Percentiles rank a stretch among this genome's conserved stretches.
phyloP scores from a whole-genome alignment of 2,329 filamentous ascomycete genomes.

The Clonostachys rhizophaga region DNA sequence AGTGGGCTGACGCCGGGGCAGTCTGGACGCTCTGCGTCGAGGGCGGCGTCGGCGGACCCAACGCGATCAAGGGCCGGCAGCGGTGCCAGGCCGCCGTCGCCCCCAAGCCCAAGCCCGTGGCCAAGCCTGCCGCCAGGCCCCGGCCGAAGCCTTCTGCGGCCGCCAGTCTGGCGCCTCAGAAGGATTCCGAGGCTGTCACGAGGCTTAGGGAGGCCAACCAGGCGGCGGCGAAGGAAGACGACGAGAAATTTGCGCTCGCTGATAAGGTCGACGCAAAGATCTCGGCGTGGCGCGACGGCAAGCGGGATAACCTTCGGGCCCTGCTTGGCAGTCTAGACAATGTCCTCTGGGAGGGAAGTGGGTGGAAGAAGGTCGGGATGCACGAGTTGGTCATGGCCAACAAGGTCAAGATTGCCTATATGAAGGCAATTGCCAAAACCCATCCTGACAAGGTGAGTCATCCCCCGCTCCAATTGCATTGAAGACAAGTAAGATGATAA shows the following conservation, averaged over 20 bases:
- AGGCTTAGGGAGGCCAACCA: conserved; percentile 79
- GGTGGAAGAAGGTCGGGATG: conserved; percentile 96
- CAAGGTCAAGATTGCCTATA: conserved; percentile 96
- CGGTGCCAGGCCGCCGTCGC: conserved; percentile 84
- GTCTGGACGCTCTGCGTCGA: conserved; percentile 84
- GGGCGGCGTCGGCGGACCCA: conserved; percentile 77
- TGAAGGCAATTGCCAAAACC: conserved; percentile 98
- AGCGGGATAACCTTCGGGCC: conserved; percentile 87
- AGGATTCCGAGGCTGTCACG: conserved; percentile 72
- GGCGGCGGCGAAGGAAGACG: conserved; percentile 80
- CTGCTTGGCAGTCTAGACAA: conserved; percentile 80
- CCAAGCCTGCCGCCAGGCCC: conserved; percentile 40
- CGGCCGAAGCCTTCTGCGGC: conserved; percentile 36
- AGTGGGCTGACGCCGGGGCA: conserved; percentile 76
- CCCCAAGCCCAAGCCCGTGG: conserved; percentile 52
- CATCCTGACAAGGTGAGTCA: conserved; percentile 94
- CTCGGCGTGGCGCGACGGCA: conserved; percentile 80
- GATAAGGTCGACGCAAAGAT: conserved; percentile 82
- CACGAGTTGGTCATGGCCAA: conserved; percentile 88
- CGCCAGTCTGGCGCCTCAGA: conserved; percentile 33
- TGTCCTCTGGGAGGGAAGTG: conserved; percentile 86
- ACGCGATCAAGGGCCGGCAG: conserved; percentile 79
- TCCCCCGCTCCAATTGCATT: not conserved
- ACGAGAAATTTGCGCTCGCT: conserved; percentile 85
- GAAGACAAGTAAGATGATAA: not conserved